phyloP scores from a whole-genome alignment of 805 yeast genomes.

The Candida boleticola region DNA sequence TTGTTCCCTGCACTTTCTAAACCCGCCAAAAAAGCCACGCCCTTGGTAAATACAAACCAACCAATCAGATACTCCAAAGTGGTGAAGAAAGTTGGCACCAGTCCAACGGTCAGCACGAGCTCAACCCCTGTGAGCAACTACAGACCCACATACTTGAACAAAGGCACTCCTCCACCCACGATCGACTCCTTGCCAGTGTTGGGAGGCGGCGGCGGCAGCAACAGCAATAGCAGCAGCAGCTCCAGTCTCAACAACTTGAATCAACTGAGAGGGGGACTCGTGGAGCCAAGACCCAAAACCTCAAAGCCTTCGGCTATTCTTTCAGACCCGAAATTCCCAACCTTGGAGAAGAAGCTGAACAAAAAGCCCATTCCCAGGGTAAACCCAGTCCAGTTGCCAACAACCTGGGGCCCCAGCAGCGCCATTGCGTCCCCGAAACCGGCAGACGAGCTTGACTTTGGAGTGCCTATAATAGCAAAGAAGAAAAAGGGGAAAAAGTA shows the following conservation, averaged over 20 bases:
- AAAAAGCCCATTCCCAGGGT: slow-evolving; percentile 54
- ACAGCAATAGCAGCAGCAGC: slow-evolving; percentile 21
- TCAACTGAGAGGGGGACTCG: background rate
- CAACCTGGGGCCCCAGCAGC: slow-evolving; percentile 6
- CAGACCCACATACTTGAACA: slow-evolving; percentile 32
- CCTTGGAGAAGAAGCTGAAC: slow-evolving; percentile 39
- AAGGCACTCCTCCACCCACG: slow-evolving; percentile 13
- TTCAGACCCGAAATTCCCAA: slow-evolving; percentile 45
- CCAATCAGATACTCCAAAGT: slow-evolving; percentile 38
- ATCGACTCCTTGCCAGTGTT: slow-evolving; percentile 28
- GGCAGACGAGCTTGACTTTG: slow-evolving; percentile 1
- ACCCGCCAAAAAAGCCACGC: slow-evolving; percentile 16
- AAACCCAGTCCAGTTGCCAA: slow-evolving; percentile 37
- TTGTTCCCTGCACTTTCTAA: slow-evolving; percentile 34
- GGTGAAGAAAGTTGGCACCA: slow-evolving; percentile 16
- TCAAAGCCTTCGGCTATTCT: slow-evolving; percentile 17
- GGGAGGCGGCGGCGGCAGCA: slow-evolving; percentile 17
- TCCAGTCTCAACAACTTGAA: slow-evolving; percentile 19
- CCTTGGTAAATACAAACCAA: slow-evolving; percentile 13
- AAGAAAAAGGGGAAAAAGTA: background rate
- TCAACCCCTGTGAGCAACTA: slow-evolving; percentile 19
- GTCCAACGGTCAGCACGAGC: slow-evolving; percentile 11
- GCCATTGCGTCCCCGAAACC: background rate
- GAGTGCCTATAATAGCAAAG: slow-evolving; percentile 2
- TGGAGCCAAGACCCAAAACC: slow-evolving; percentile 14